phyloP scores from a whole-genome alignment of 2,329 filamentous ascomycete species.

The Neofusicoccum cordaticola region DNA sequence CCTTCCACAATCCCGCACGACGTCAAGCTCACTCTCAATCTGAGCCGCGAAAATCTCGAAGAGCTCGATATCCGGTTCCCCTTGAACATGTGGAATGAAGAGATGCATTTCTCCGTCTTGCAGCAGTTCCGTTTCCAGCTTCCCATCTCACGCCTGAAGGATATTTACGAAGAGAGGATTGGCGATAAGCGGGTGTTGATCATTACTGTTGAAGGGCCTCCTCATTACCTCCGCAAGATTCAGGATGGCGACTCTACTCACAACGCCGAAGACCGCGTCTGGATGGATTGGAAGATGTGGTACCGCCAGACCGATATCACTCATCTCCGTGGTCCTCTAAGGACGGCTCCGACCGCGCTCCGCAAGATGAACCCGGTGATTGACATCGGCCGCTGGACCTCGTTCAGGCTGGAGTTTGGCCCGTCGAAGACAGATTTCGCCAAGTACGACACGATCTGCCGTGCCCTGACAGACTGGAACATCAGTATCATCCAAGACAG shows the following conservation, averaged over 20 bases:
- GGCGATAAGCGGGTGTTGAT: slow-evolving; percentile 15
- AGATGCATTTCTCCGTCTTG: slow-evolving; percentile 17
- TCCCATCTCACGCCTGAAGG: slow-evolving; percentile 44
- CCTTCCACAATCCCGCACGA: slow-evolving; percentile 20
- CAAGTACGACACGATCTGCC: slow-evolving; percentile 46
- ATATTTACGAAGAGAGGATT: slow-evolving; percentile 34
- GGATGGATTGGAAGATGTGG: slow-evolving; percentile 59
- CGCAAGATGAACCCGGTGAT: slow-evolving; percentile 26
- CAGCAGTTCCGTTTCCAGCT: slow-evolving; percentile 44
- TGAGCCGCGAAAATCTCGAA: slow-evolving; percentile 35
- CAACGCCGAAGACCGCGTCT: slow-evolving; percentile 41
- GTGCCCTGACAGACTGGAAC: slow-evolving; percentile 70
- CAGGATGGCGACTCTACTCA: slow-evolving; percentile 40
- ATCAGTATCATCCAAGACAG: slow-evolving; percentile 50
- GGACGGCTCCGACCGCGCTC: slow-evolving; percentile 43
- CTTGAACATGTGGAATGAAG: slow-evolving; percentile 26
- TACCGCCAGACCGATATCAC: slow-evolving; percentile 63
- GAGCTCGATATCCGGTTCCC: slow-evolving; percentile 47
- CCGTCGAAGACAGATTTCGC: slow-evolving; percentile 27
- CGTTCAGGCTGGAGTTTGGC: slow-evolving; percentile 53
- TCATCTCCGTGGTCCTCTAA: slow-evolving; percentile 33
- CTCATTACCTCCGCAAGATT: slow-evolving; percentile 43
- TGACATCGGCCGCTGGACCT: slow-evolving; percentile 58
- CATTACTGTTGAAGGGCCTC: slow-evolving; percentile 38
- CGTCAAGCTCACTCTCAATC: slow-evolving; percentile 41